phyloP scores from a whole-genome alignment of 768 basidiomycete genomes.

The Termitomyces sp. region DNA sequence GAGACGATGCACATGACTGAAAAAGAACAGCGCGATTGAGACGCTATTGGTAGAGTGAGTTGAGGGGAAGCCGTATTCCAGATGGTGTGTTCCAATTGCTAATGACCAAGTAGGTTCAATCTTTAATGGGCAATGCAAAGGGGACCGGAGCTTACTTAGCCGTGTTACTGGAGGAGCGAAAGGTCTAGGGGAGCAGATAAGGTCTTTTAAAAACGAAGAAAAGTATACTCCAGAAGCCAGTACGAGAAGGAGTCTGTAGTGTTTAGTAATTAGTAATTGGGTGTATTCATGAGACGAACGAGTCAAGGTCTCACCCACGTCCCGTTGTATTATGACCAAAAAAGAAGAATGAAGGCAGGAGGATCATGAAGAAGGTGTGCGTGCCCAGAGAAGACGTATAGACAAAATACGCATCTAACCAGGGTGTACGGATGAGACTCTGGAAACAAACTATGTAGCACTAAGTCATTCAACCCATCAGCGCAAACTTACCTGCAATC shows the following conservation, averaged over 20 bases:
- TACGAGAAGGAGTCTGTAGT: constrained; percentile 55
- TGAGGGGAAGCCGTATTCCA: constrained; percentile 94
- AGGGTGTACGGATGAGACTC: constrained; percentile 54
- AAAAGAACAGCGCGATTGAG: constrained; percentile 84
- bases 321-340: constrained; percentile 75
- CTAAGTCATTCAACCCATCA: neutral
- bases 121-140: neutral
- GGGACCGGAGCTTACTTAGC: constrained; percentile 44
- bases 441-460: constrained; percentile 11
- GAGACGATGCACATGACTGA: constrained; percentile 50
- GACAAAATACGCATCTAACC: constrained; percentile 78
- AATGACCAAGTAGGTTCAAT: neutral
- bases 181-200: constrained; percentile 86
- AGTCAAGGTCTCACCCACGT: constrained; percentile 49
- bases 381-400: constrained; percentile 78
- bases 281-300: constrained; percentile 2
- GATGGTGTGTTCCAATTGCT: constrained; percentile 77
- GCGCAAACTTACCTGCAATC: constrained; percentile 52
- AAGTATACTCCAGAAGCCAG: constrained; percentile 79
- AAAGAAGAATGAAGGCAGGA: constrained; percentile 83
- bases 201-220: constrained; percentile 86
- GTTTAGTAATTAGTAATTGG: neutral
- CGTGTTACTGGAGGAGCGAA: constrained; percentile 90
- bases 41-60: constrained; percentile 92
- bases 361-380: constrained; percentile 91